Evolutionary conservation across 2,329 filamentous ascomycete genomes (phyloP), one percentile per base, ranked within the genome.

Genomic region (Hirsutella minnesotensis): DNA sequence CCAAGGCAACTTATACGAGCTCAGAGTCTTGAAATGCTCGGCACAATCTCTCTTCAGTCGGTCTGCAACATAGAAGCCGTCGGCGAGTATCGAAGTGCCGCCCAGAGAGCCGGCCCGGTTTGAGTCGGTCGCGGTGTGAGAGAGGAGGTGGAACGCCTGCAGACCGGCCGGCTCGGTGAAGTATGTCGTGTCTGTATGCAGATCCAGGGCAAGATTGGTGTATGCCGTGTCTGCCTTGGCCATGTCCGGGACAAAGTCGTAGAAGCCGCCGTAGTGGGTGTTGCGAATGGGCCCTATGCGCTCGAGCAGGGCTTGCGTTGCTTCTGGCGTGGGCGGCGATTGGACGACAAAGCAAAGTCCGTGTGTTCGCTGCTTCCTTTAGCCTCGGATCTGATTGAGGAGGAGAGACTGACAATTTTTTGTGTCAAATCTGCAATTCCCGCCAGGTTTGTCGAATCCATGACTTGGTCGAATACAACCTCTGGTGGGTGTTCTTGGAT

Each of bases 151-250:
- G 62, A 98, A 94, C 21, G 92, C 80, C 60, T 98, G 92, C 29
- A 98, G 73, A 9, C 90, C 87, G 2, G 86, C 81, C 0, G 92
- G 90, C 49, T 96, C 90, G 19, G 79, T 88, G 65, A 96, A 96
- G 63, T 98, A 96, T 1, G 90, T 95, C 7, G 79, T 96, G 64
- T 98, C 92, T 1, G 90, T 96, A 62, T 98, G 92, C 1, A 85
- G 82, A 18, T 79, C 77, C 3, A 98, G 75, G 1, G 81, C 80
- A 40, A 92, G 72, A 53, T 83, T 87, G 2, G 90, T 95, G 65
- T 96, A 98, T 3, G 88, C 88, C 2, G 86, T 94, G 56, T 95
- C 88, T 50, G 89, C 89, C 56, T 83, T 83, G 22, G 86, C 82
- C 20, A 95, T 74, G 60, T 95, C 85, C 5, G 89, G 83, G 1